These are phyloP conservation scores for Nadsonia starkeyi-henricii DNA, from an alignment of 1,139 yeast species.

Conservation along the genomic window DNA sequence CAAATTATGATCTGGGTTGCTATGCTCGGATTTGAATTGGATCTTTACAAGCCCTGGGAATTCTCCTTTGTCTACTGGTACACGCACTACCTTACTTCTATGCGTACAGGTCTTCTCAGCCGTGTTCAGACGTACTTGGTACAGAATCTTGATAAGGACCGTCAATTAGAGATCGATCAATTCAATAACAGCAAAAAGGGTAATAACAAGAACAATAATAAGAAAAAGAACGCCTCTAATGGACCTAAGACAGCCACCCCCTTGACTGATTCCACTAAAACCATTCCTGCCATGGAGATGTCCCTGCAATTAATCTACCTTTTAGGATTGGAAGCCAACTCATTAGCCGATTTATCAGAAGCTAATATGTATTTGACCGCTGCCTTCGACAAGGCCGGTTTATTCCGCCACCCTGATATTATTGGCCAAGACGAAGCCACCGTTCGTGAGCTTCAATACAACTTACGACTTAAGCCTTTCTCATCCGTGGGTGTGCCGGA, in stretches of 20 bases:
- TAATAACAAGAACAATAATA: slow-evolving; percentile 21
- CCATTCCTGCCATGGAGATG: background rate
- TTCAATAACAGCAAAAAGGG: background rate
- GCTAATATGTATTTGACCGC: slow-evolving; percentile 29
- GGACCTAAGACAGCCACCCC: background rate
- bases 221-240: background rate
- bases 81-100: slow-evolving; percentile 37
- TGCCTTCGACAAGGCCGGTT: slow-evolving; percentile 25
- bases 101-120: slow-evolving; percentile 34
- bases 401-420: slow-evolving; percentile 14
- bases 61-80: slow-evolving; percentile 57
- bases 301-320: background rate
- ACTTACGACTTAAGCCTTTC: slow-evolving; percentile 68
- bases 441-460: slow-evolving; percentile 38
- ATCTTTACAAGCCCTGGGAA: slow-evolving; percentile 64
- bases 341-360: slow-evolving; percentile 25
- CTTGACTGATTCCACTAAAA: background rate
- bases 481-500: slow-evolving; percentile 72
- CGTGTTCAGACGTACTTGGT: slow-evolving; percentile 35
- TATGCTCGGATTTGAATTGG: slow-evolving; percentile 63
- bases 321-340: slow-evolving; percentile 1
- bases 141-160: slow-evolving; percentile 18
- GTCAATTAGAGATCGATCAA: slow-evolving; percentile 2
- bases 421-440: slow-evolving; percentile 26
- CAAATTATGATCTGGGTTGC: slow-evolving; percentile 58